Evolutionary conservation across 2,329 filamentous ascomycete species (phyloP).

Genomic region (Aspergillus unguis): DNA sequence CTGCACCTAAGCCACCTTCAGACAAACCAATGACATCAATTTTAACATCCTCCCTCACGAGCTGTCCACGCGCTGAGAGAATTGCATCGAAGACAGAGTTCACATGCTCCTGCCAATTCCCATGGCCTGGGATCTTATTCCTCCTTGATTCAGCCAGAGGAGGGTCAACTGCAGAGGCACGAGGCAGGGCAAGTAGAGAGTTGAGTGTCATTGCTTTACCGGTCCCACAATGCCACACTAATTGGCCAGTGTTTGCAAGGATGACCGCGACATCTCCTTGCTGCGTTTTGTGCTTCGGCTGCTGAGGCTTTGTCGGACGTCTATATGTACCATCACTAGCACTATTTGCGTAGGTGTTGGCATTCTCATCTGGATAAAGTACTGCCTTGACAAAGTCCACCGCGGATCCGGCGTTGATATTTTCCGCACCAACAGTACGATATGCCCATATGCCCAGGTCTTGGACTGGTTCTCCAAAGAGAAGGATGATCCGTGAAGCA

Average conservation of each 20-base stretch:
- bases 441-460: conserved; percentile 74
- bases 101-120: conserved; percentile 59
- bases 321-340: conserved; percentile 13
- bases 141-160: conserved; percentile 50
- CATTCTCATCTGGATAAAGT: conserved; percentile 18
- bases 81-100: conserved; percentile 64
- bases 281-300: background rate
- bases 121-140: conserved; percentile 64
- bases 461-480: conserved; percentile 69
- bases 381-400: conserved; percentile 59
- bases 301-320: background rate
- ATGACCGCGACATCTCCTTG: conserved; percentile 50
- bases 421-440: conserved; percentile 61
- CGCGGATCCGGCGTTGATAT: conserved; percentile 68
- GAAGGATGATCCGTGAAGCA: conserved; percentile 64
- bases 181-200: conserved; percentile 58
- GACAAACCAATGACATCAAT: conserved; percentile 71
- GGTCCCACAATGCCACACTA: conserved; percentile 69
- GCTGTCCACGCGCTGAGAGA: conserved; percentile 41
- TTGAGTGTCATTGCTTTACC: conserved; percentile 57
- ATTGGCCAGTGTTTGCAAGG: conserved; percentile 73
- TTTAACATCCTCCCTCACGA: conserved; percentile 50
- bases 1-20: conserved; percentile 59
- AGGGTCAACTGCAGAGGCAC: conserved; percentile 60
- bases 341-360: background rate